phyloP scores from a whole-genome alignment of 768 basidiomycete genomes.

The Cystobasidium onofrii region DNA sequence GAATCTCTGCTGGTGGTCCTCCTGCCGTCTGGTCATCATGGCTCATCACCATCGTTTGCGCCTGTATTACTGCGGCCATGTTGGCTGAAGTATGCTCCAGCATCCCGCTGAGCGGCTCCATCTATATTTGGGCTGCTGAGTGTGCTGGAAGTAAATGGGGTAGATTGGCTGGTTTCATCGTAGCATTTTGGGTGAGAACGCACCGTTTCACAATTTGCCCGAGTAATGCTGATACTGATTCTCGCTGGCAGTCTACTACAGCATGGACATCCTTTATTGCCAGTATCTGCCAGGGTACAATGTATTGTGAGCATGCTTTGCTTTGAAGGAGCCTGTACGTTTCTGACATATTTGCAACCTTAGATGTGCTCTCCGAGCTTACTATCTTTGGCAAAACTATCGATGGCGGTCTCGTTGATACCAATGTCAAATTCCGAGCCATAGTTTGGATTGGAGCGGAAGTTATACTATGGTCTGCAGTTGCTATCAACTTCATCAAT shows the following conservation, averaged over 20 bases:
- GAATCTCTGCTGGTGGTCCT: constrained; percentile 74
- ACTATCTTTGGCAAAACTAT: constrained; percentile 63
- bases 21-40: constrained; percentile 77
- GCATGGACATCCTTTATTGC: constrained; percentile 96
- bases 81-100: constrained; percentile 87
- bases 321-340: background rate
- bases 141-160: constrained; percentile 81
- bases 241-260: constrained; percentile 52
- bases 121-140: constrained; percentile 91
- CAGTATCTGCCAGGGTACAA: constrained; percentile 78
- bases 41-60: constrained; percentile 70
- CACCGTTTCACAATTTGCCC: too few relatives aligned
- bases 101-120: constrained; percentile 61
- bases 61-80: constrained; percentile 77
- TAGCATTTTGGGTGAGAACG: constrained; percentile 45
- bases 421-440: constrained; percentile 75
- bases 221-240: too few relatives aligned
- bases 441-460: constrained; percentile 78
- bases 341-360: background rate
- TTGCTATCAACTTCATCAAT: constrained; percentile 77
- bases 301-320: constrained; percentile 54
- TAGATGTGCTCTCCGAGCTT: constrained; percentile 67
- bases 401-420: constrained; percentile 64
- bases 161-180: constrained; percentile 76
- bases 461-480: constrained; percentile 58